A percentile compares a stretch with the other conserved stretches of the same genome.
Evolutionary conservation across 441 rosid species (phyloP).

Genomic region (Geranium incanum): DNA sequence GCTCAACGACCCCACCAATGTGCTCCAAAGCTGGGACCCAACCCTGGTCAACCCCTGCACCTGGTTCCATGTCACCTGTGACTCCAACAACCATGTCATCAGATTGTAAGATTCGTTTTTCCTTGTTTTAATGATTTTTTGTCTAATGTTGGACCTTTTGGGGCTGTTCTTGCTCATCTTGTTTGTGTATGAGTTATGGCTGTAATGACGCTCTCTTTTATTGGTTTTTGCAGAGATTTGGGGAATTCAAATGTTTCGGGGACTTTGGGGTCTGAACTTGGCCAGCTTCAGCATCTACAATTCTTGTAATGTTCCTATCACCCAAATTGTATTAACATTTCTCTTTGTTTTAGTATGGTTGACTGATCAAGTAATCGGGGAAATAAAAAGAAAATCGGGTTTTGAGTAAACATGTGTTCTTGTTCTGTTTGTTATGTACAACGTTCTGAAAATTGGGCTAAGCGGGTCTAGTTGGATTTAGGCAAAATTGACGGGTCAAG

Average conservation of each 20-base stretch:
- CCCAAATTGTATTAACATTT: not conserved
- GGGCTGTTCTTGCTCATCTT: conserved; percentile 6
- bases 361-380: not conserved
- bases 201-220: not conserved
- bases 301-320: conserved; percentile 40
- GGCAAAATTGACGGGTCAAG: no score
- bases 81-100: conserved; percentile 50
- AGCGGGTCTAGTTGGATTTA: no score
- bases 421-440: not conserved
- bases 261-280: conserved; percentile 55
- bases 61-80: conserved; percentile 72
- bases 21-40: conserved; percentile 77
- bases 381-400: not conserved
- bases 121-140: not conserved
- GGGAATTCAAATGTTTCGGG: conserved; percentile 68
- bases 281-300: conserved; percentile 54
- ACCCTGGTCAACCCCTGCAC: conserved; percentile 75
- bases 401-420: not conserved
- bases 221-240: conserved; percentile 47
- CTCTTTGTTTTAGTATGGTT: not conserved
- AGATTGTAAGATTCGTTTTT: conserved; percentile 36
- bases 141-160: not conserved
- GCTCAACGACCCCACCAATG: conserved; percentile 59
- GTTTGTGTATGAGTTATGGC: conserved; percentile 11
- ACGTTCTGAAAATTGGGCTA: no score